A percentile compares a stretch with the other conserved stretches of the same genome.
Evolutionary conservation across 257 asterid genomes (phyloP).

Genomic region (Primulina huaijiensis): DNA sequence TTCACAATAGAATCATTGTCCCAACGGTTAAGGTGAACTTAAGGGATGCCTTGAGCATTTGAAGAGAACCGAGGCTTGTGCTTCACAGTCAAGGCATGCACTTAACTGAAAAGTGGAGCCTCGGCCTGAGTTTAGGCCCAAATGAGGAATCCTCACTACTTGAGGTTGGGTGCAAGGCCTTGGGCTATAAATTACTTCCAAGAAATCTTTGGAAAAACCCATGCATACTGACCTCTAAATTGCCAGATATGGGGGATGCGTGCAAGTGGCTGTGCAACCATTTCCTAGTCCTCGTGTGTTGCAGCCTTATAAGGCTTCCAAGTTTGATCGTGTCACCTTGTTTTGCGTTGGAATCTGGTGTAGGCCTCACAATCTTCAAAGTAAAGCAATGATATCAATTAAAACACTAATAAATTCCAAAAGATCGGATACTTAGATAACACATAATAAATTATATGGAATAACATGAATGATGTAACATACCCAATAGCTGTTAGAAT

Average conservation of each 20-base stretch:
- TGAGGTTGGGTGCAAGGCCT: not conserved
- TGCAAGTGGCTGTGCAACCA: slow-evolving; percentile 99
- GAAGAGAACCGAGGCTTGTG: not conserved
- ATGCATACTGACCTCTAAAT: slow-evolving; percentile 70
- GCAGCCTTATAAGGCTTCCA: slow-evolving; percentile 69
- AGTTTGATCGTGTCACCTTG: slow-evolving; percentile 84
- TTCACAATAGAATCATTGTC: not conserved
- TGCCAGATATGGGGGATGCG: slow-evolving; percentile 95
- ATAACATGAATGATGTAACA: slow-evolving; percentile 5
- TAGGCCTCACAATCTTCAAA: slow-evolving; percentile 69
- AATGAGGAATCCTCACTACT: not conserved
- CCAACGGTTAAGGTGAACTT: not conserved
- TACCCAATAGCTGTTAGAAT: slow-evolving; percentile 96
- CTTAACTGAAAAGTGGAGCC: not conserved
- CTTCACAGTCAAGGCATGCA: not conserved
- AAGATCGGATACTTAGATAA: not conserved
- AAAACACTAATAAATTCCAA: slow-evolving; percentile 1
- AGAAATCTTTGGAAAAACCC: slow-evolving; percentile 2
- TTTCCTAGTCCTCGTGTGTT: slow-evolving; percentile 82
- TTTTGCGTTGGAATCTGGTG: slow-evolving; percentile 57
- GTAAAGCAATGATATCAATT: slow-evolving; percentile 17
- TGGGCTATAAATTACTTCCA: not conserved
- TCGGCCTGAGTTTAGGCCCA: not conserved
- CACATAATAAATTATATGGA: not conserved
- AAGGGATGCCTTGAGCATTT: not conserved